These are phyloP conservation scores for Tulasnella sp. DNA, from an alignment of 768 basidiomycete species.

Conservation along the genomic window DNA sequence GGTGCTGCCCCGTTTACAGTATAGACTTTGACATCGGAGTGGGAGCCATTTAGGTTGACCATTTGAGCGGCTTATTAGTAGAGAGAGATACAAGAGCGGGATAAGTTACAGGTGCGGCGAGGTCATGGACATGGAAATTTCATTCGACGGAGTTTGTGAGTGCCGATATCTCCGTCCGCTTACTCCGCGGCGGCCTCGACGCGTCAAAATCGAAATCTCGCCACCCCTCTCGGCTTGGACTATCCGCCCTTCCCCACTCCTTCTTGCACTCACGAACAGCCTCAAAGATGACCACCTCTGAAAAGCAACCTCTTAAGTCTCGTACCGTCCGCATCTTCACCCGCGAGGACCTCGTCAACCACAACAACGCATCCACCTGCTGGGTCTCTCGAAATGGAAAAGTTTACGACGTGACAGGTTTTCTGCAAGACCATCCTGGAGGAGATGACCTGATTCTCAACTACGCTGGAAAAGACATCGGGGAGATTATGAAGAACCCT, in stretches of 20 bases:
- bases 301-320: slow-evolving; percentile 9
- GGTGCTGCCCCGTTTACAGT: slow-evolving; percentile 90
- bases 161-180: background rate
- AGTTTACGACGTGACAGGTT: slow-evolving; percentile 84
- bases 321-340: slow-evolving; percentile 45
- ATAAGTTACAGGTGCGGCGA: background rate
- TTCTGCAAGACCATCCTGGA: slow-evolving; percentile 85
- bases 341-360: slow-evolving; percentile 59
- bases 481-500: slow-evolving; percentile 67
- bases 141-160: background rate
- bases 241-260: background rate
- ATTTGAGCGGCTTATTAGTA: background rate
- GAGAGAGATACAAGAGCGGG: background rate
- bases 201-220: background rate
- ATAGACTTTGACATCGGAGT: slow-evolving; percentile 57
- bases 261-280: background rate
- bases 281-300: slow-evolving; percentile 3
- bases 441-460: slow-evolving; percentile 85
- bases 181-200: background rate
- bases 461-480: slow-evolving; percentile 79
- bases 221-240: background rate
- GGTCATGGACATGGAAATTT: background rate
- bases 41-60: slow-evolving; percentile 11
- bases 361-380: slow-evolving; percentile 55
- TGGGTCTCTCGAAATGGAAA: slow-evolving; percentile 76